Conservation (phyloP, 1,284 basidiomycete genomes). For the Leccinum subspadiceum region DNA sequence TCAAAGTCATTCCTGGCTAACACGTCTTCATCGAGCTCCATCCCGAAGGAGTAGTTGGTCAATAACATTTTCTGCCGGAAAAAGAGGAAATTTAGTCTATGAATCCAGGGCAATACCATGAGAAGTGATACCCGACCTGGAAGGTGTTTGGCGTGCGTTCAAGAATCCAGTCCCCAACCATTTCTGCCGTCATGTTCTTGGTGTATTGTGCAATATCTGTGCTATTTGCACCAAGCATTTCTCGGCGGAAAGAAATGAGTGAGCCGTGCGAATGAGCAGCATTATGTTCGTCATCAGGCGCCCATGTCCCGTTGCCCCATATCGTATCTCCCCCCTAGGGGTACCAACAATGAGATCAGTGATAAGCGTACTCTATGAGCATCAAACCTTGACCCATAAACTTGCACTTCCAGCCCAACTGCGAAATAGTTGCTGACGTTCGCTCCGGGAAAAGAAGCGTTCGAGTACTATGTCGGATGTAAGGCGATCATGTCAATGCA, state of each 20-base stretch:
- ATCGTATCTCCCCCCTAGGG: constrained; percentile 81
- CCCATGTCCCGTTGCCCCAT: constrained; percentile 79
- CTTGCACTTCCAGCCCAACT: constrained; percentile 95
- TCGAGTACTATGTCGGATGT: constrained; percentile 56
- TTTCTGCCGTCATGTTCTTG: constrained; percentile 78
- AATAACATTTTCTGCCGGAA: constrained; percentile 79
- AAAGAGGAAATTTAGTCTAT: constrained; percentile 1
- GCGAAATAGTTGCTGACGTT: constrained; percentile 89
- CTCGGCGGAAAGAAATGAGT: constrained; percentile 75
- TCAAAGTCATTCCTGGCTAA: constrained; percentile 69
- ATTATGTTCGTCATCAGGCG: constrained; percentile 75
- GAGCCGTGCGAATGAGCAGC: constrained; percentile 74
- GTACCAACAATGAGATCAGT: constrained; percentile 4
- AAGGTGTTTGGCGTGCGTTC: constrained; percentile 84
- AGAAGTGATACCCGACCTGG: constrained; percentile 49
- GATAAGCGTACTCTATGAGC: background rate
- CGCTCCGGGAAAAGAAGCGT: constrained; percentile 86
- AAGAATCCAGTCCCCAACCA: constrained; percentile 79
- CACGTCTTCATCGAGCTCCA: constrained; percentile 74
- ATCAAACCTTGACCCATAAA: constrained; percentile 82
- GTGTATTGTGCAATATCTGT: constrained; percentile 25
- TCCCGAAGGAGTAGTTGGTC: constrained; percentile 90
- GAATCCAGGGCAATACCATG: background rate
- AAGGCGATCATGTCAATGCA: background rate
- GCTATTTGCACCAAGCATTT: background rate